phyloP scores from a whole-genome alignment of 2,329 filamentous ascomycete genomes.

The Xylaria sp. region DNA sequence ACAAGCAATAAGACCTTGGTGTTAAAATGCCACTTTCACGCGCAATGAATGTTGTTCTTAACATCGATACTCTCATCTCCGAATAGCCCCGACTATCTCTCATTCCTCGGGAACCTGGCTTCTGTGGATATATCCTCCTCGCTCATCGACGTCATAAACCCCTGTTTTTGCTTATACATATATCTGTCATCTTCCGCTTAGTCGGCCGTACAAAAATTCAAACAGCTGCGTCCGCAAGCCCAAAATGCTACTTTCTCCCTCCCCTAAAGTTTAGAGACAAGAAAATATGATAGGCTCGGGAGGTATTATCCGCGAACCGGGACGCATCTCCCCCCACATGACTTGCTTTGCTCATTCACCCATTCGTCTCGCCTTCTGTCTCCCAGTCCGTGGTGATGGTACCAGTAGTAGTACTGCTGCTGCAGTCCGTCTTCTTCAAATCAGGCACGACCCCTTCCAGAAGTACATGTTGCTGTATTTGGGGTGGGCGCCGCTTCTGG shows the following conservation, averaged over 20 bases:
- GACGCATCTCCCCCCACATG: not conserved
- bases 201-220: not conserved
- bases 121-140: constrained; percentile 33
- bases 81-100: not conserved
- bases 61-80: not conserved
- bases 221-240: not conserved
- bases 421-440: constrained; percentile 18
- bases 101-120: not conserved
- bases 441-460: constrained; percentile 36
- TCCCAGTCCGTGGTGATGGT: constrained; percentile 12
- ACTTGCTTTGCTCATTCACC: not conserved
- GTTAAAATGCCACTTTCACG: not conserved
- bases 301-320: not conserved
- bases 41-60: constrained; percentile 1
- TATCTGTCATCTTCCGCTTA: not conserved
- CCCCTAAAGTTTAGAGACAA: not conserved
- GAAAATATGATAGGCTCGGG: not conserved
- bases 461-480: constrained; percentile 43
- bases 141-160: not conserved
- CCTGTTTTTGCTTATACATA: constrained; percentile 3
- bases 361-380: not conserved
- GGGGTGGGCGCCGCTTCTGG: constrained; percentile 55
- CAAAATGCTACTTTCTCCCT: not conserved
- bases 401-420: constrained; percentile 9
- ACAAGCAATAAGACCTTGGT: not conserved